Evolutionary conservation across 192 early-diverging fungal genomes (phyloP).

Genomic region (Backusella tarrabulga): DNA sequence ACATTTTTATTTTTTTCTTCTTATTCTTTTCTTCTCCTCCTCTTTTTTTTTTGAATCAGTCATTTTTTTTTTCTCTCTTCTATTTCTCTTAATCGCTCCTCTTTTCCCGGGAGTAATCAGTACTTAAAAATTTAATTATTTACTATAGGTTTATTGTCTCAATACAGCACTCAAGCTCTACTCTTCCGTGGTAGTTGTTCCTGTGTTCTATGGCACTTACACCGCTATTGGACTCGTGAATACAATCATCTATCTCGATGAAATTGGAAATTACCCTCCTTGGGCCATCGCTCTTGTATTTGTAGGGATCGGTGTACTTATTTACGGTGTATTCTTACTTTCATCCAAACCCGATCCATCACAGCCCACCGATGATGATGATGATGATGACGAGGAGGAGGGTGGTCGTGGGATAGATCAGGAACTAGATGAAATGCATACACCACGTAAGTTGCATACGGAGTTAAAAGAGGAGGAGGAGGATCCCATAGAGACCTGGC

Average conservation of each 20-base stretch:
- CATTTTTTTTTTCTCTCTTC: not conserved
- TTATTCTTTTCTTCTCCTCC: not conserved
- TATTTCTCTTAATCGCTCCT: not conserved
- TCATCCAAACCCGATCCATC: slow-evolving; percentile 35
- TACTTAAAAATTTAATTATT: not conserved
- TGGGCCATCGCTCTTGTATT: slow-evolving; percentile 51
- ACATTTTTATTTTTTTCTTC: not conserved
- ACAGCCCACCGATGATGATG: not conserved
- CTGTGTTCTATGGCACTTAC: slow-evolving; percentile 57
- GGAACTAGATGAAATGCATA: slow-evolving; percentile 10
- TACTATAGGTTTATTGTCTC: slow-evolving; percentile 55
- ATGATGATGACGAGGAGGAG: not conserved
- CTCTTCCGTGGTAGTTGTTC: slow-evolving; percentile 57
- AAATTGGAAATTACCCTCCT: slow-evolving; percentile 44
- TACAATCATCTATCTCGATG: slow-evolving; percentile 57
- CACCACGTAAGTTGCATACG: slow-evolving; percentile 2
- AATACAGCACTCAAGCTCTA: slow-evolving; percentile 57
- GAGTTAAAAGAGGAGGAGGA: not conserved
- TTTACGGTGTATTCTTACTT: slow-evolving; percentile 54
- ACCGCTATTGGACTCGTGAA: slow-evolving; percentile 58
- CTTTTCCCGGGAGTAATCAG: not conserved
- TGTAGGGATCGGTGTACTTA: slow-evolving; percentile 48
- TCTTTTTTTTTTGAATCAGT: not conserved
- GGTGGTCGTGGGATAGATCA: slow-evolving; percentile 1
- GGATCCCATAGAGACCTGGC: slow-evolving; percentile 6